Evolutionary conservation across 345 rosid species (phyloP).

Genomic region (Gossypium turneri): DNA sequence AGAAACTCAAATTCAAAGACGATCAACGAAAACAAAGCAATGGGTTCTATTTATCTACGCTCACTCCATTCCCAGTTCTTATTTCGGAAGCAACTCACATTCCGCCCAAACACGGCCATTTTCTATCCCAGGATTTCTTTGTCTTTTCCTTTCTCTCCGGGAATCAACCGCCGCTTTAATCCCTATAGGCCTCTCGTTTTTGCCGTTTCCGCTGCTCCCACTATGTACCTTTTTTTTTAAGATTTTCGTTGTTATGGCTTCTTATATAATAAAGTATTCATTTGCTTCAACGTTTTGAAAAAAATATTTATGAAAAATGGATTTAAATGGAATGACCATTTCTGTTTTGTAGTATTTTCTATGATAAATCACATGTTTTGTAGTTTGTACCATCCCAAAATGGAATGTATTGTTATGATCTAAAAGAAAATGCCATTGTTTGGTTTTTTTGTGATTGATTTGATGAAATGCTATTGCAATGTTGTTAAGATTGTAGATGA

Average conservation of each 20-base stretch:
- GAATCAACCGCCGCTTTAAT: not conserved
- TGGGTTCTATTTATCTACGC: conserved; percentile 29
- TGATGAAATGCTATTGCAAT: not conserved
- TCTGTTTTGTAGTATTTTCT: not conserved
- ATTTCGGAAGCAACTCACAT: conserved; percentile 8
- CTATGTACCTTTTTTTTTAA: conserved; percentile 29
- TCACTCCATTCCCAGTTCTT: conserved; percentile 4
- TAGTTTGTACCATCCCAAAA: not conserved
- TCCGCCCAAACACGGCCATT: conserved; percentile 10
- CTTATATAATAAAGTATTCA: not conserved
- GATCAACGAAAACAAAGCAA: not conserved
- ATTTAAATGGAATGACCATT: not conserved
- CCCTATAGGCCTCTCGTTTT: conserved; percentile 21
- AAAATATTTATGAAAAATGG: not conserved
- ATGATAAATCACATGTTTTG: not conserved
- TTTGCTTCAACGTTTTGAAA: no score
- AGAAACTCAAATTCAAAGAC: not conserved
- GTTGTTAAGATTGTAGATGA: not conserved
- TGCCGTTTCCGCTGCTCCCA: conserved; percentile 40
- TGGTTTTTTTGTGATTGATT: not conserved
- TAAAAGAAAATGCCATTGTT: not conserved
- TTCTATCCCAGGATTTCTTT: conserved; percentile 26
- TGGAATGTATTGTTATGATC: not conserved
- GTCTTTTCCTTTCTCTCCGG: conserved; percentile 13
- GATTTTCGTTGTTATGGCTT: not conserved